phyloP scores from a whole-genome alignment of 169 alveolate genomes.

The Plasmodium billcollinsi region DNA sequence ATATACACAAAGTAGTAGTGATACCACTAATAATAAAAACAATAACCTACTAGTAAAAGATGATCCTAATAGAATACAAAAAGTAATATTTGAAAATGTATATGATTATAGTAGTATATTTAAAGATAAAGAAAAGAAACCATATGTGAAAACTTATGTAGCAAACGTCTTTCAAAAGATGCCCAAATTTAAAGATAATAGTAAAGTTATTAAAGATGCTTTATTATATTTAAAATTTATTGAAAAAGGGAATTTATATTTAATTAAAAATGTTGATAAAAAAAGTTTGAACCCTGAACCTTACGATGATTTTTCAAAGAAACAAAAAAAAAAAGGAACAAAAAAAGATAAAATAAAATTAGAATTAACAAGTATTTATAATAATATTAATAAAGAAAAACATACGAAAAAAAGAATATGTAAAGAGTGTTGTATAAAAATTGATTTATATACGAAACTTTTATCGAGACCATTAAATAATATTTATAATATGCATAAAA shows the following conservation, averaged over 20 bases:
- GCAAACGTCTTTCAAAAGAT: slow-evolving; percentile 58
- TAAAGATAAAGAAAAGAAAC: slow-evolving; percentile 62
- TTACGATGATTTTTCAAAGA: slow-evolving; percentile 48
- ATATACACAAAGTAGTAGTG: slow-evolving; percentile 6
- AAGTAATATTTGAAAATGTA: slow-evolving; percentile 40
- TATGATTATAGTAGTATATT: slow-evolving; percentile 56
- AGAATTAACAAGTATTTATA: slow-evolving; percentile 66
- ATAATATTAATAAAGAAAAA: slow-evolving; percentile 73
- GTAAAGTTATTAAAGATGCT: slow-evolving; percentile 68
- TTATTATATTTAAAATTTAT: slow-evolving; percentile 63
- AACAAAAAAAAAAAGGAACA: slow-evolving; percentile 47
- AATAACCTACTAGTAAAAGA: slow-evolving; percentile 48
- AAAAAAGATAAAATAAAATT: slow-evolving; percentile 59
- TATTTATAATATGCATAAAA: slow-evolving; percentile 56
- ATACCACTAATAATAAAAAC: slow-evolving; percentile 12
- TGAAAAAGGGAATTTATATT: slow-evolving; percentile 70
- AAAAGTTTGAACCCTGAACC: slow-evolving; percentile 64
- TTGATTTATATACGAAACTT: slow-evolving; percentile 64
- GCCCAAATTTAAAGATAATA: slow-evolving; percentile 65
- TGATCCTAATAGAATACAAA: slow-evolving; percentile 71
- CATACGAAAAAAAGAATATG: slow-evolving; percentile 74
- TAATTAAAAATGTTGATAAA: slow-evolving; percentile 56
- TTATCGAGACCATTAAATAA: slow-evolving; percentile 57
- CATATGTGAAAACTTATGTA: slow-evolving; percentile 33
- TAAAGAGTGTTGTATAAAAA: slow-evolving; percentile 69